Evolutionary conservation across 2,329 filamentous ascomycete species (phyloP), one percentile per base, ranked within the genome.

Genomic region (Colletotrichum orchidophilum): DNA sequence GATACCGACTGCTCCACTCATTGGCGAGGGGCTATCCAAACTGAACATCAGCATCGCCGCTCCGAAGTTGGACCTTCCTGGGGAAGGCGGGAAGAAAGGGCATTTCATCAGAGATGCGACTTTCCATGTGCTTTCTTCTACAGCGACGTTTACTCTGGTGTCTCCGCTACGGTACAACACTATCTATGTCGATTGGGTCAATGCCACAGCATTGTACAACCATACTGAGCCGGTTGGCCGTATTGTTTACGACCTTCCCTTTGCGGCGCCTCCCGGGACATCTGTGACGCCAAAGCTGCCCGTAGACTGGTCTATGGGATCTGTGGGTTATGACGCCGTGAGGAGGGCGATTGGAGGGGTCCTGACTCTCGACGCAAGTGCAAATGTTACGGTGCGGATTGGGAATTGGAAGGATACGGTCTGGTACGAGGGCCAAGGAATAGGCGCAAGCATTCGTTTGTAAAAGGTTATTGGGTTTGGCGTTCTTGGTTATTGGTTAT

Each of bases 131-230:
- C 87, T 96, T 73, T 93, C 94, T 18, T 97, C 94, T 0, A 95
- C 94, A 0, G 96, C 96, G 3, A 90, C 92, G 1, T 98, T 99
- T 80, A 91, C 89, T 0, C 87, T 98, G 26, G 87, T 91, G 49
- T 98, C 95, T 0, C 96, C 96, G 0, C 85, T 98, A 9, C 82
- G 85, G 50, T 84, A 90, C 69, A 93, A 93, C 62, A 94, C 91
- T 1, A 82, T 98, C 21, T 93, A 91, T 75, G 88, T 99, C 73
- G 94, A 94, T 46, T 87, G 86, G 61, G 88, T 98, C 76, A 92
- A 97, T 77, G 96, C 96, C 7, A 94, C 92, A 1, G 95, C 96
- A 0, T 92, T 91, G 72, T 97, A 97, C 80, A 94, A 97, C 73
- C 89, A 93, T 72, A 93, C 91, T 9, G 90, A 96, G 63, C 88